phyloP scores from a whole-genome alignment of 176 grass and related monocot genomes.

The Eragrostis nindensis region DNA sequence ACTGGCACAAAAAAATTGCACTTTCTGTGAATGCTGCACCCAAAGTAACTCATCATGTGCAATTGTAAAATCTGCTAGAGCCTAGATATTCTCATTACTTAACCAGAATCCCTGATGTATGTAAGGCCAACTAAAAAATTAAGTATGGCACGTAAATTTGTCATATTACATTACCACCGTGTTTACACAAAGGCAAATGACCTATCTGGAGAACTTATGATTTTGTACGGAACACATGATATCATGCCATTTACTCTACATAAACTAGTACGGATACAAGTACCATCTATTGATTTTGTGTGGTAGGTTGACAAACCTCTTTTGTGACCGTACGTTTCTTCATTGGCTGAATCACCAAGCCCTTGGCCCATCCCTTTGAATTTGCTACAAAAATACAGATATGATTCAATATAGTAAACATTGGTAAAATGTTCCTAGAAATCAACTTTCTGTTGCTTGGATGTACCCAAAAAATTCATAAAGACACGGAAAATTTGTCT shows the following conservation, averaged over 20 bases:
- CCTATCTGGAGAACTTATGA: neutral
- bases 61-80: slow-evolving; percentile 17
- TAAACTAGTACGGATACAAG: neutral
- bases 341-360: slow-evolving; percentile 69
- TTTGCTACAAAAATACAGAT: slow-evolving; percentile 62
- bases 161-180: neutral
- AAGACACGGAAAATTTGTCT: slow-evolving; percentile 73
- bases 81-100: slow-evolving; percentile 4
- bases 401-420: slow-evolving; percentile 34
- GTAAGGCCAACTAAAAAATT: slow-evolving; percentile 23
- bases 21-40: neutral
- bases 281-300: slow-evolving; percentile 12
- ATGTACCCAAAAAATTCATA: slow-evolving; percentile 82
- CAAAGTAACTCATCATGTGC: slow-evolving; percentile 10
- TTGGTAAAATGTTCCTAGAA: neutral
- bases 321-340: slow-evolving; percentile 60
- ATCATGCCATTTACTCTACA: neutral
- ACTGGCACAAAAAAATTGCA: neutral
- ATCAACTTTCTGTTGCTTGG: slow-evolving; percentile 27
- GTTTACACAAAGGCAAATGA: slow-evolving; percentile 24
- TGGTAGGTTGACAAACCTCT: slow-evolving; percentile 62
- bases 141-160: slow-evolving; percentile 18
- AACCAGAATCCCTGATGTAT: slow-evolving; percentile 13
- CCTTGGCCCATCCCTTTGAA: slow-evolving; percentile 70
- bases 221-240: slow-evolving; percentile 4